A percentile compares a stretch with the other conserved stretches of the same genome.
These are phyloP conservation scores for Fraxinus cuspidata DNA, from an alignment of 257 asterid species.

Conservation along the genomic window DNA sequence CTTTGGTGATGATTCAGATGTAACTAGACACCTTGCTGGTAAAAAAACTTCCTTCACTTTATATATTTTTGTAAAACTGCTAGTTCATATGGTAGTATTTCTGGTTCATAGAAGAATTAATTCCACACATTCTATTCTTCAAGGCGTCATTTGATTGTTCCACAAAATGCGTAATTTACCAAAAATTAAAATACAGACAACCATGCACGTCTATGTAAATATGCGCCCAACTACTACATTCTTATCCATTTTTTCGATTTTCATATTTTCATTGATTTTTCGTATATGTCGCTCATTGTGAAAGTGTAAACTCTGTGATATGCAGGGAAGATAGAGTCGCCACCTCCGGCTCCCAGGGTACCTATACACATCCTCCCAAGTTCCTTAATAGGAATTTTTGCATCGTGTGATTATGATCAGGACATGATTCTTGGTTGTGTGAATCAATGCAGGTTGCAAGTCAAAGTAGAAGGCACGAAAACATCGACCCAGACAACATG, in stretches of 20 bases:
- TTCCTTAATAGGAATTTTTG: constrained; percentile 21
- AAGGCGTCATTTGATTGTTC: too few species aligned
- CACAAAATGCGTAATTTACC: too few species aligned
- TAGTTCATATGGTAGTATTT: neutral
- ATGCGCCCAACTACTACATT: too few species aligned
- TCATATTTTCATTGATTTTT: neutral
- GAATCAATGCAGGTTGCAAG: constrained; percentile 43
- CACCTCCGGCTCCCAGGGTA: constrained; percentile 54
- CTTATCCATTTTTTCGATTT: neutral
- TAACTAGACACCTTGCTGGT: constrained; percentile 59
- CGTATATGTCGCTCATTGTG: constrained; percentile 8
- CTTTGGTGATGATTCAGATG: constrained; percentile 42
- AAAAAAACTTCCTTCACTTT: neutral
- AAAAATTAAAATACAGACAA: too few species aligned
- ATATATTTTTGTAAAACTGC: neutral
- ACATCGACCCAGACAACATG: constrained; percentile 75
- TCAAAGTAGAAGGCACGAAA: constrained; percentile 53
- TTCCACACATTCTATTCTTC: too few species aligned
- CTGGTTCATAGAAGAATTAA: too few species aligned
- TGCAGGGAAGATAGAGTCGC: constrained; percentile 53
- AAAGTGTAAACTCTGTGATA: constrained; percentile 25
- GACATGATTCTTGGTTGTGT: constrained; percentile 8
- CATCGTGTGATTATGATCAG: constrained; percentile 16
- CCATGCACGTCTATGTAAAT: too few species aligned
- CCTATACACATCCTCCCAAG: constrained; percentile 16